These are phyloP conservation scores for Tolypocladium ophioglossoides DNA, from an alignment of 2,329 filamentous ascomycete species.

Conservation along the genomic window DNA sequence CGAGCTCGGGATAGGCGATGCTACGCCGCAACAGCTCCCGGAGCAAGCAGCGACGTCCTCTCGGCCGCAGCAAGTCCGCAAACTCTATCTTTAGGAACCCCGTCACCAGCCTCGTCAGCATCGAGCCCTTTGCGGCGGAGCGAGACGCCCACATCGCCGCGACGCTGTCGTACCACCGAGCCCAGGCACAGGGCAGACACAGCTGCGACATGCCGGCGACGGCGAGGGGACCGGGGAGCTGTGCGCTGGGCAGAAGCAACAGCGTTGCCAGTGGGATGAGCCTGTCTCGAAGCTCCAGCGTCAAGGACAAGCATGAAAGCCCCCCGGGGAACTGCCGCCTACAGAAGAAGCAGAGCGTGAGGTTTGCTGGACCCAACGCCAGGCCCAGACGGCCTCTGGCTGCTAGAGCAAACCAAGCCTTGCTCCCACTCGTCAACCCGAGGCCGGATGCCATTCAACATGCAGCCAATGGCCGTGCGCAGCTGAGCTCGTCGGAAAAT, in stretches of 20 bases:
- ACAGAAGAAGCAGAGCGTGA: conserved; percentile 41
- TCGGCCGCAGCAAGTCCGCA: conserved; percentile 44
- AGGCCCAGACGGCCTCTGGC: conserved; percentile 17
- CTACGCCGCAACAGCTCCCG: conserved; percentile 38
- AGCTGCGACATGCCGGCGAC: conserved; percentile 5
- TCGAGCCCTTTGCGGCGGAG: conserved; percentile 37
- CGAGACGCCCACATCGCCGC: conserved; percentile 55
- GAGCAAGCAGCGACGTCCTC: conserved; percentile 26
- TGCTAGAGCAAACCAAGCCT: conserved; percentile 12
- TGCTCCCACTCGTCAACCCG: not conserved
- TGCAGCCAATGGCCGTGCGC: not conserved
- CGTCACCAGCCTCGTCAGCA: conserved; percentile 32
- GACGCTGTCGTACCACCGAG: conserved; percentile 45
- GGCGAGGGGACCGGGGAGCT: not conserved
- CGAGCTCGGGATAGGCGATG: conserved; percentile 23
- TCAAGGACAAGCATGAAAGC: conserved; percentile 9
- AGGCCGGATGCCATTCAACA: not conserved
- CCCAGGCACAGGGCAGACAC: conserved; percentile 32
- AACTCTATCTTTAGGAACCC: conserved; percentile 30
- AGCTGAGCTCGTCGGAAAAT: not conserved
- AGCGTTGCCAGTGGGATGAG: conserved; percentile 9
- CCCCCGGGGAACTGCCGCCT: conserved; percentile 11
- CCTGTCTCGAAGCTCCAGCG: conserved; percentile 6
- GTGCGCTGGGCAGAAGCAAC: conserved; percentile 9
- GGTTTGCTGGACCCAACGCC: conserved; percentile 33